These are phyloP conservation scores for Botrytis fragariae DNA, from an alignment of 2,329 filamentous ascomycete species.

Conservation along the genomic window DNA sequence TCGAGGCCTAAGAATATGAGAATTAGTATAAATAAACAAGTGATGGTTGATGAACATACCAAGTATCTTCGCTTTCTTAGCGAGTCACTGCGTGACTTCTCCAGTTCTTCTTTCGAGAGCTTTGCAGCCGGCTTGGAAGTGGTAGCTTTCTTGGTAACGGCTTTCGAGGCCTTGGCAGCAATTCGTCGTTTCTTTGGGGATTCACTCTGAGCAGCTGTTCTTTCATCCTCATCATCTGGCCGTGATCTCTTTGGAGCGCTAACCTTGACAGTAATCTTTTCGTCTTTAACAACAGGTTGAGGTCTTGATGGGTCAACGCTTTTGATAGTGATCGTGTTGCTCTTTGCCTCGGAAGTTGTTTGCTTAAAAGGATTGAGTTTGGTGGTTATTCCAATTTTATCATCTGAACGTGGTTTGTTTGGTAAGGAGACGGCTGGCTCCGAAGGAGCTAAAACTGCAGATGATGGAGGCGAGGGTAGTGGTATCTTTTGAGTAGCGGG, in stretches of 20 bases:
- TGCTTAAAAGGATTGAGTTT: not conserved
- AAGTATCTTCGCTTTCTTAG: constrained; percentile 7
- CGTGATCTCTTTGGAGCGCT: not conserved
- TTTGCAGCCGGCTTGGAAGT: not conserved
- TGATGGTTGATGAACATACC: not conserved
- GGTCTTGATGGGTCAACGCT: not conserved
- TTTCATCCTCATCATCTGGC: constrained; percentile 4
- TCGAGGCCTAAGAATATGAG: not conserved
- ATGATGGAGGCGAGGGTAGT: not conserved
- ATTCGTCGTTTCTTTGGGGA: not conserved
- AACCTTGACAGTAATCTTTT: not conserved
- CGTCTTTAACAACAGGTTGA: not conserved
- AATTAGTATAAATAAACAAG: not conserved
- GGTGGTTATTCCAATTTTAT: not conserved
- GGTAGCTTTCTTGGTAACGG: not conserved
- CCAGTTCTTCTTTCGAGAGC: constrained; percentile 4
- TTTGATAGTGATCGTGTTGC: not conserved
- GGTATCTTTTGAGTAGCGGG: not conserved
- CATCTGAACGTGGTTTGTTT: not conserved
- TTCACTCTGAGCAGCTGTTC: not conserved
- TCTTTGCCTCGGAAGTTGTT: not conserved
- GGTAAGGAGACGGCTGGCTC: not conserved
- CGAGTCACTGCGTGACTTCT: constrained; percentile 4
- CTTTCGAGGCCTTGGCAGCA: not conserved
- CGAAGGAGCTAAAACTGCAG: not conserved